A percentile compares a stretch with the other conserved stretches of the same genome.
These are phyloP conservation scores for Aspergillus ellipticus DNA, from an alignment of 495 filamentous ascomycete species.

Conservation along the genomic window DNA sequence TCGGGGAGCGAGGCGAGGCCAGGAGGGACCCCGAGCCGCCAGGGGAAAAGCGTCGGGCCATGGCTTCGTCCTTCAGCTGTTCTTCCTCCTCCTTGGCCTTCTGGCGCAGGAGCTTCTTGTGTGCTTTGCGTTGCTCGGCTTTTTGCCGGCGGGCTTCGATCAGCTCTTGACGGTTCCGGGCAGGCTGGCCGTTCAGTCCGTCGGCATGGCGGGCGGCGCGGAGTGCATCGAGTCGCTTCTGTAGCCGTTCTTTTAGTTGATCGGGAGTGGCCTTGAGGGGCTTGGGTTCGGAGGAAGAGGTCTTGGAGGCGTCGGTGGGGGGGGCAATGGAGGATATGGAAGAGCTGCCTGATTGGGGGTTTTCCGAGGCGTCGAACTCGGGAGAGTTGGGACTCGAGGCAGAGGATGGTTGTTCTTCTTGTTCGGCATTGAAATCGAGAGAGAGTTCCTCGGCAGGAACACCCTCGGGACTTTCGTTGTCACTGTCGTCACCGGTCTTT, in stretches of 20 bases:
- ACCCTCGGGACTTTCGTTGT: conserved; percentile 35
- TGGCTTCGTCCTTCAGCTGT: conserved; percentile 61
- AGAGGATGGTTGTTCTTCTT: conserved; percentile 41
- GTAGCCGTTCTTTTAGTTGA: conserved; percentile 68
- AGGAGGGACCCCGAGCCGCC: conserved; percentile 53
- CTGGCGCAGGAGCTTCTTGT: conserved; percentile 76
- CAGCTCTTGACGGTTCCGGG: conserved; percentile 79
- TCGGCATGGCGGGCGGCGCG: conserved; percentile 80
- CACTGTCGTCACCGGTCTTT: conserved; percentile 24
- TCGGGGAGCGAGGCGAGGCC: conserved; percentile 50
- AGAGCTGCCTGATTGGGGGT: conserved; percentile 59
- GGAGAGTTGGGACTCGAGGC: conserved; percentile 60
- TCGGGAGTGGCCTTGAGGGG: conserved; percentile 56
- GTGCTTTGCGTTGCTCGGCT: conserved; percentile 75
- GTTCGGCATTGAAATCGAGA: conserved; percentile 36
- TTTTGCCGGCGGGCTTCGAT: conserved; percentile 85
- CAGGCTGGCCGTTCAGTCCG: conserved; percentile 70
- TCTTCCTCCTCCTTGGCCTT: conserved; percentile 75
- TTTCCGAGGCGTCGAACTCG: conserved; percentile 58
- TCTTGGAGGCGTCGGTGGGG: conserved; percentile 40
- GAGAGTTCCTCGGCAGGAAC: conserved; percentile 40
- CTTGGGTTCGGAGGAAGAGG: conserved; percentile 34
- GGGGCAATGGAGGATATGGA: conserved; percentile 68
- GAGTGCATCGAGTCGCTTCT: conserved; percentile 75
- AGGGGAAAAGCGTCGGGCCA: conserved; percentile 53